Evolutionary conservation across 2,329 filamentous ascomycete genomes (phyloP), one percentile per base, ranked within the genome.

Genomic region (Colletotrichum spinosum): DNA sequence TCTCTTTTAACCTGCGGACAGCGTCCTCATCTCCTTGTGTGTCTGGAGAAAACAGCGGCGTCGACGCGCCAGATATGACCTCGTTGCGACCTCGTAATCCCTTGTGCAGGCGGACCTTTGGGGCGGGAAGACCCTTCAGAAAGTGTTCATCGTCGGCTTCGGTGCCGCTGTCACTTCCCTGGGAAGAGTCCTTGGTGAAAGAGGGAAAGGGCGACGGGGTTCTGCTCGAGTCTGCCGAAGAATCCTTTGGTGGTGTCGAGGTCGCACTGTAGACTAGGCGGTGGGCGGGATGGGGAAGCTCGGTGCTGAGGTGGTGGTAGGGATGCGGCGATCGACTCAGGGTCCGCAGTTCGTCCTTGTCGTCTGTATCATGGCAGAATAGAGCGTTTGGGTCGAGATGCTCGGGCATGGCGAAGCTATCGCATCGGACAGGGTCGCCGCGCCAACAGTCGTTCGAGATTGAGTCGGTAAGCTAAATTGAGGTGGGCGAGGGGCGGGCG

Each of bases 71-170:
- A 0, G 88, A 90, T 2, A 85, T 71, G 3, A 72, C 74, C 71
- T 85, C 89, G 70, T 87, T 84, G 64, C 77, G 78, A 64, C 87
- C 90, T 65, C 91, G 86, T 53, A 97, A 77, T 8, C 94, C 94
- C 79, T 97, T 97, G 74, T 92, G 90, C 38, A 88, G 83, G 67
- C 88, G 86, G 8, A 85, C 71, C n/a, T 85, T 90, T 2, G 94
- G 92, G 3, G 94, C 92, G 1, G 95, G 94, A 25, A 97, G 80
- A 0, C 94, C 92, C 75, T 91, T 96, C 61, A 97, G 83, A 70
- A 95, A 90, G 68, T 94, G 92, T 77, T 98, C 95, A 79, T 98
- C 95, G 72, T 97, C 95, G 44, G 95, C 95, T 75, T 98, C 95
- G 15, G 94, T 97, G 33, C 95, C 95, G 75, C 94, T 97, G 70